These are phyloP conservation scores for Vinca minor DNA, from an alignment of 257 asterid genomes.

Conservation along the genomic window DNA sequence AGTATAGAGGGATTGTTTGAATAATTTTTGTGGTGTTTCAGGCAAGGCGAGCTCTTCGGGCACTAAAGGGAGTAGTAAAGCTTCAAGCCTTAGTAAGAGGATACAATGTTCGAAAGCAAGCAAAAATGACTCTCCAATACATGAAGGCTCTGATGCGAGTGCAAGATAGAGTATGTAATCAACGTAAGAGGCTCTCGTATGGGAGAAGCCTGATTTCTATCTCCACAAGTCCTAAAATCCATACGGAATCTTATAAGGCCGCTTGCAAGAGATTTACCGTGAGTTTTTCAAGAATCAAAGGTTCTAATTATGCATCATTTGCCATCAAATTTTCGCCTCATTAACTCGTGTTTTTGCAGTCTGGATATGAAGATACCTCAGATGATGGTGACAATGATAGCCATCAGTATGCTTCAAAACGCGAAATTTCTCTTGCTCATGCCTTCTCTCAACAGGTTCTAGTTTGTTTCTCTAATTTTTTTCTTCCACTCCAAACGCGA, in stretches of 20 bases:
- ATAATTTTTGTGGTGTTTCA: constrained; percentile 9
- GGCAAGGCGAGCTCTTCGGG: constrained; percentile 82
- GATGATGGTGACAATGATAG: constrained; percentile 17
- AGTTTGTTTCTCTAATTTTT: too few relatives aligned
- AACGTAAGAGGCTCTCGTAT: constrained; percentile 56
- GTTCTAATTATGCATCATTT: not conserved
- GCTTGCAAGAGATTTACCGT: constrained; percentile 24
- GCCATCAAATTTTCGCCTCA: not conserved
- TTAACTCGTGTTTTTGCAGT: constrained; percentile 22
- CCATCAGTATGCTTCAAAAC: constrained; percentile 29
- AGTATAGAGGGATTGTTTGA: not conserved
- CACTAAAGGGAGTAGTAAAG: constrained; percentile 69
- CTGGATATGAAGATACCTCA: constrained; percentile 19
- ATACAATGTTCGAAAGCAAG: constrained; percentile 59
- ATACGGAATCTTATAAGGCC: constrained; percentile 10
- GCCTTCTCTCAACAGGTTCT: constrained; percentile 59
- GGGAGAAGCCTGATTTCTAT: constrained; percentile 29
- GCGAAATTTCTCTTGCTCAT: constrained; percentile 44
- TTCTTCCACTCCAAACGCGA: too few relatives aligned
- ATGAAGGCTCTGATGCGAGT: constrained; percentile 72
- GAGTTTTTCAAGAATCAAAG: constrained; percentile 11
- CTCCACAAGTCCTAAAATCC: constrained; percentile 10
- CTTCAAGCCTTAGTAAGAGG: constrained; percentile 85
- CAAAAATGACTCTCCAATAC: constrained; percentile 69
- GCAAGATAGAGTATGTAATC: constrained; percentile 67